Evolutionary conservation across 805 yeast genomes (phyloP).

Genomic region (Spencermartinsiella europaea): DNA sequence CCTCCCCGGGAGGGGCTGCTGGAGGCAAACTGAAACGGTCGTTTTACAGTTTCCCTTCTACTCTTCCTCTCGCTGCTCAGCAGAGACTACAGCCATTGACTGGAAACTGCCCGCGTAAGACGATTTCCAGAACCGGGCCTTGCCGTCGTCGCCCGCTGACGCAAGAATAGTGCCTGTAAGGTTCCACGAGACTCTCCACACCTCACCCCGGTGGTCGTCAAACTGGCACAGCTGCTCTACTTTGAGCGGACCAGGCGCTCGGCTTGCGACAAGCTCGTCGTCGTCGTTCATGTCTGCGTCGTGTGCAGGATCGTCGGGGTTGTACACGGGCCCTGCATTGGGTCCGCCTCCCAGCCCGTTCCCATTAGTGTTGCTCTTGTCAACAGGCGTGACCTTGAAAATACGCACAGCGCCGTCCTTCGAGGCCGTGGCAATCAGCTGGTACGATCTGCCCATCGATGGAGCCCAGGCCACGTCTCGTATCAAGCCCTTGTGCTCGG

Average conservation of each 20-base stretch:
- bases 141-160: constrained; percentile 94
- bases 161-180: constrained; percentile 75
- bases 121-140: constrained; percentile 86
- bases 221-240: constrained; percentile 63
- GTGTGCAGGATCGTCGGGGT: constrained; percentile 2
- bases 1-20: no score
- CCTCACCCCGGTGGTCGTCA: constrained; percentile 78
- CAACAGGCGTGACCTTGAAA: constrained; percentile 57
- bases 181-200: constrained; percentile 97
- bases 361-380: neutral
- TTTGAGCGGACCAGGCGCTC: constrained; percentile 27
- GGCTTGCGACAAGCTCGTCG: constrained; percentile 11
- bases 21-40: no score
- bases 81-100: constrained; percentile 80
- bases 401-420: constrained; percentile 90
- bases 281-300: constrained; percentile 18
- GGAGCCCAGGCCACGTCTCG: constrained; percentile 96
- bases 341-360: neutral
- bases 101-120: constrained; percentile 80
- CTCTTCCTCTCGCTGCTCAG: constrained; percentile 35
- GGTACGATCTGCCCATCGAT: constrained; percentile 84
- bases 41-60: no score
- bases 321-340: constrained; percentile 5
- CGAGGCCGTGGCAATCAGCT: constrained; percentile 89
- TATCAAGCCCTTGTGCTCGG: constrained; percentile 82